Base-by-base conservation (phyloP, 768 basidiomycete species). In the Trametes gibbosa region DNA sequence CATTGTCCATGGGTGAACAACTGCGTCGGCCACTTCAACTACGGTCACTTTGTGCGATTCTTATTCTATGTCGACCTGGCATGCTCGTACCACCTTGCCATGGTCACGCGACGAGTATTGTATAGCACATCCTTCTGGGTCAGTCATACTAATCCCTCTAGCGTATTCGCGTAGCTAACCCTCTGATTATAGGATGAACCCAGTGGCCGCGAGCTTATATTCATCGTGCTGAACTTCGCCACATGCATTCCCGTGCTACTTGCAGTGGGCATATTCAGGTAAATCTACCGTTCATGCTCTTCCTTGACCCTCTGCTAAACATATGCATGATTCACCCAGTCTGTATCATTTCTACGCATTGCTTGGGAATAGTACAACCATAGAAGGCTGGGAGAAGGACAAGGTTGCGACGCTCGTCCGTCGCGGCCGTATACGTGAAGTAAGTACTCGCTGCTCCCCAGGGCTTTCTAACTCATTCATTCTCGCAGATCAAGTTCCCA, bases 331-430 rank as follows among this genome's bases (percentile, higher is more conserved):
- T 14, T 12, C 23, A 12, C 23, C 19, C 65, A 94, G 93, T 53
- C 56, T 98, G 21, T 98, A 95, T 68, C 97, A 98, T 64, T 84
- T 95, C 62, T 89, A 87, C 67, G 79, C 82, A 50, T 71, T 98
- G 25, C 65, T 81, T 6, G 81, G 80, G 10, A 99, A 99, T 72
- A 85, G 87, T 2, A 99, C 96, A 0, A 98, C 97, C 0, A 98
- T 99, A 50, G 97, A 99, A 75, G 86, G 90, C 0, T 96, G 92
- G 92, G 97, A 99, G 73, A 98, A 98, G 74, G 95, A 98, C 68
- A 95, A 90, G 73, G 93, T 85, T 1, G 89, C 94, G 5, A 89
- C 84, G 0, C 80, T 99, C 65, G 84, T 92, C 50, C 83, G 89
- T 19, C 78, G 88, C 57, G 96, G 95, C 5, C 92, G 90, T 72